Percentiles rank a stretch among this genome's conserved stretches.
Evolutionary conservation across 345 rosid genomes (phyloP).

Genomic region (Lenwebbia sp.): DNA sequence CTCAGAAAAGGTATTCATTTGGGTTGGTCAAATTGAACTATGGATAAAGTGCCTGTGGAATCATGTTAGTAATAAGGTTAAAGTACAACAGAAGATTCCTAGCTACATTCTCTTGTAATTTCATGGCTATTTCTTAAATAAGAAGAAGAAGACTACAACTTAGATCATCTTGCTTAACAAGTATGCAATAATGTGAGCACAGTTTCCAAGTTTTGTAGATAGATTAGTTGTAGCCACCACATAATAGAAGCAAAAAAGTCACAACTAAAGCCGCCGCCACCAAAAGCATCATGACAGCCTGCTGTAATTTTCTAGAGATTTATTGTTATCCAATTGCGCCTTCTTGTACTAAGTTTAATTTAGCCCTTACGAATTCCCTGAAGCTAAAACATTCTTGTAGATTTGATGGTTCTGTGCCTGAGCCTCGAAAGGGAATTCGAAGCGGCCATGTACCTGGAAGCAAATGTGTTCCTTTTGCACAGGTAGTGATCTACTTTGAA

Average conservation of each 20-base stretch:
- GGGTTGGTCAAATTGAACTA: not conserved
- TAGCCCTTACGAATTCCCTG: not conserved
- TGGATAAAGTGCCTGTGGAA: not conserved
- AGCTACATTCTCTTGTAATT: not conserved
- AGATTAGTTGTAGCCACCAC: not conserved
- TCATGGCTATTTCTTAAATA: not conserved
- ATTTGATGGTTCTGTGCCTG: conserved; percentile 88
- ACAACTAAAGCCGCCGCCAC: not conserved
- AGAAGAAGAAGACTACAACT: not conserved
- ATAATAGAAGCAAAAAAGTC: not conserved
- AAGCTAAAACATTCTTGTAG: conserved; percentile 16
- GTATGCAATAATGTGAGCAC: not conserved
- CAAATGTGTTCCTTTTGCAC: conserved; percentile 86
- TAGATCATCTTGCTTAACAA: not conserved
- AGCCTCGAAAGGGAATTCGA: conserved; percentile 86
- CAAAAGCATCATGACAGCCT: not conserved
- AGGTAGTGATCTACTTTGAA: conserved; percentile 23
- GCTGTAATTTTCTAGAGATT: not conserved
- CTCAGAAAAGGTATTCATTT: not conserved
- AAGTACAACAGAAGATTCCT: not conserved
- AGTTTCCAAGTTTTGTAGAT: not conserved
- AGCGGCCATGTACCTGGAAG: conserved; percentile 98
- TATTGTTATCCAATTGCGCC: not conserved
- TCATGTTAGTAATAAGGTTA: not conserved
- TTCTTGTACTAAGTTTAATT: not conserved